Conservation (phyloP, 2,329 filamentous ascomycete species). For the Setomelanomma holmii region DNA sequence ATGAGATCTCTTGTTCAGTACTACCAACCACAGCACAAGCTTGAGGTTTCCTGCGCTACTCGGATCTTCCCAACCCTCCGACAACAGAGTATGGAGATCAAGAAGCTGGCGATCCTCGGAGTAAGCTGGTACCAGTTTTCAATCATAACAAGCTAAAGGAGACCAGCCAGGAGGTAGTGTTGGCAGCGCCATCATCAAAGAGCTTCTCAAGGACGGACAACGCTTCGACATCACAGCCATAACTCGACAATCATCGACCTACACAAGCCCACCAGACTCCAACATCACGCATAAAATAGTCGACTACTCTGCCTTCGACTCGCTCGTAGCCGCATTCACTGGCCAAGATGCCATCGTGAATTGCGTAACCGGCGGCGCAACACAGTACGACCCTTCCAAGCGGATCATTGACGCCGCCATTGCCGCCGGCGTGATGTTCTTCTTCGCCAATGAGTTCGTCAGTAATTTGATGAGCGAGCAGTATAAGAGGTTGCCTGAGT, state of each 20-base stretch:
- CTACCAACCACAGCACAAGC: no score
- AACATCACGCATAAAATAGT: slow-evolving; percentile 26
- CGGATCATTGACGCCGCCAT: slow-evolving; percentile 45
- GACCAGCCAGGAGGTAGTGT: slow-evolving; percentile 42
- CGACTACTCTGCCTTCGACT: slow-evolving; percentile 34
- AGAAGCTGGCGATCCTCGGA: slow-evolving; percentile 44
- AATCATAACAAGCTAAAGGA: slow-evolving; percentile 1
- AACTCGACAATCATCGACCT: slow-evolving; percentile 32
- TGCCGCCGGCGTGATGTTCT: slow-evolving; percentile 41
- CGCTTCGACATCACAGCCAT: slow-evolving; percentile 40
- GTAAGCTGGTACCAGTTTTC: slow-evolving; percentile 19
- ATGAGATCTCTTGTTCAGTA: no score
- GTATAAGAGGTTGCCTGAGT: slow-evolving; percentile 35
- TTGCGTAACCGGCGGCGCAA: slow-evolving; percentile 54
- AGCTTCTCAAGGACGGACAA: slow-evolving; percentile 29
- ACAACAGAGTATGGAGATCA: slow-evolving; percentile 46
- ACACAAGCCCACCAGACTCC: slow-evolving; percentile 18
- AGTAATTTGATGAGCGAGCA: slow-evolving; percentile 32
- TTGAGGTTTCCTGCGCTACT: neutral
- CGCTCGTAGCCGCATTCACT: slow-evolving; percentile 52
- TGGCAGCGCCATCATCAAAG: slow-evolving; percentile 36
- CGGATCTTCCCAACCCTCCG: neutral
- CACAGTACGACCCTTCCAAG: slow-evolving; percentile 54
- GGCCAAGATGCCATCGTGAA: slow-evolving; percentile 64
- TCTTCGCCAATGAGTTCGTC: slow-evolving; percentile 46